Conservation (phyloP, 2,329 filamentous ascomycete species). For the Aspergillus sp. region DNA sequence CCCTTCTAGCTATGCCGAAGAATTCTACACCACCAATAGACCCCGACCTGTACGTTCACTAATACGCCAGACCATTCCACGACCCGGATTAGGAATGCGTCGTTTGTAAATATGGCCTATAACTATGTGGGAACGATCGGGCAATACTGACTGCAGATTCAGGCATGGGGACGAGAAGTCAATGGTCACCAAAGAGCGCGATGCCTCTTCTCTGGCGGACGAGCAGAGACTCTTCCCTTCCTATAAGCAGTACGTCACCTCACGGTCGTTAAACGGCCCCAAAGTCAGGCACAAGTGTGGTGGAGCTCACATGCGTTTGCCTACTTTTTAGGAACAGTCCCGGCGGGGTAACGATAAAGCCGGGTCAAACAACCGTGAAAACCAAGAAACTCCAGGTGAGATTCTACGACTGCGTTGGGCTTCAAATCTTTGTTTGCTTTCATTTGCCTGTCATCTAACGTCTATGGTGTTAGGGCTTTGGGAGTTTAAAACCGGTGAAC, state of each 20-base stretch:
- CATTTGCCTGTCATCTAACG: constrained; percentile 6
- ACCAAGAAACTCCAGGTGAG: constrained; percentile 20
- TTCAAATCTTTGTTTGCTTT: no score
- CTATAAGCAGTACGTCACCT: constrained; percentile 15
- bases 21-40: constrained; percentile 8
- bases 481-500: constrained; percentile 21
- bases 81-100: constrained; percentile 22
- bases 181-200: constrained; percentile 14
- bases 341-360: constrained; percentile 27
- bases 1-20: constrained; percentile 20
- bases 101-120: constrained; percentile 20
- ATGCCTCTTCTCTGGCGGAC: constrained; percentile 11
- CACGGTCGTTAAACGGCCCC: neutral
- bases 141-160: constrained; percentile 14
- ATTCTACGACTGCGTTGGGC: constrained; percentile 1
- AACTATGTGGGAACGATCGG: neutral
- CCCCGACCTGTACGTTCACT: constrained; percentile 19
- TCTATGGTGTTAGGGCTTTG: neutral
- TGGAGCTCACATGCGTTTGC: neutral
- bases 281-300: neutral
- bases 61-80: constrained; percentile 18
- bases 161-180: constrained; percentile 15
- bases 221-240: constrained; percentile 24
- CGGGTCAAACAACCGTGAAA: constrained; percentile 25
- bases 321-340: constrained; percentile 14